Percentiles rank a stretch among this genome's conserved stretches.
Conservation (phyloP, 768 basidiomycete species). For the Hydnum rufescens region DNA sequence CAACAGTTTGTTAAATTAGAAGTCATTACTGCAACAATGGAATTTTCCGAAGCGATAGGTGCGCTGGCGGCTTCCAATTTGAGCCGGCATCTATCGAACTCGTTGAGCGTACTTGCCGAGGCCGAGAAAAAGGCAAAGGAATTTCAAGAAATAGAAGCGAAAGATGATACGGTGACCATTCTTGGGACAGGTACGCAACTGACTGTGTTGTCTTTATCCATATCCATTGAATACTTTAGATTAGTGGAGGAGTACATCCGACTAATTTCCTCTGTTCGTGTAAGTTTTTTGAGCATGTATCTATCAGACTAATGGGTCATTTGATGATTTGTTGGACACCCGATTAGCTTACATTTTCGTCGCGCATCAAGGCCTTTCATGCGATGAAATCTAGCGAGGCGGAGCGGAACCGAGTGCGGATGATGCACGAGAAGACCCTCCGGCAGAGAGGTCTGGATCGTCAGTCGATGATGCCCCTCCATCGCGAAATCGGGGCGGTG, state of each 20-base stretch:
- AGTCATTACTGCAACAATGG: slow-evolving; percentile 44
- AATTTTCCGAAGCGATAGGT: slow-evolving; percentile 53
- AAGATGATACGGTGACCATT: slow-evolving; percentile 64
- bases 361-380: slow-evolving; percentile 66
- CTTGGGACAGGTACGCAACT: slow-evolving; percentile 44
- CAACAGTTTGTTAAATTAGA: slow-evolving; percentile 27
- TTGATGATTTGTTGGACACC: neutral
- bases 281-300: slow-evolving; percentile 20
- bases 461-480: slow-evolving; percentile 52
- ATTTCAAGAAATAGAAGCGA: slow-evolving; percentile 49
- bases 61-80: slow-evolving; percentile 63
- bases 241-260: slow-evolving; percentile 83
- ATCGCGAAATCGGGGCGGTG: slow-evolving; percentile 67
- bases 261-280: slow-evolving; percentile 69
- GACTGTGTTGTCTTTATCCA: neutral
- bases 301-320: neutral
- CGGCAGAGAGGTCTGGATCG: slow-evolving; percentile 51
- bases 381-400: slow-evolving; percentile 64
- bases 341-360: slow-evolving; percentile 61
- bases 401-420: slow-evolving; percentile 50
- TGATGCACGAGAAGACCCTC: slow-evolving; percentile 63
- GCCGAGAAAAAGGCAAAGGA: slow-evolving; percentile 60
- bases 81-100: slow-evolving; percentile 47
- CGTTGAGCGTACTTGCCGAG: slow-evolving; percentile 49
- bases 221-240: neutral